Conservation (phyloP, 768 basidiomycete genomes). For the Lactarius vividus region DNA sequence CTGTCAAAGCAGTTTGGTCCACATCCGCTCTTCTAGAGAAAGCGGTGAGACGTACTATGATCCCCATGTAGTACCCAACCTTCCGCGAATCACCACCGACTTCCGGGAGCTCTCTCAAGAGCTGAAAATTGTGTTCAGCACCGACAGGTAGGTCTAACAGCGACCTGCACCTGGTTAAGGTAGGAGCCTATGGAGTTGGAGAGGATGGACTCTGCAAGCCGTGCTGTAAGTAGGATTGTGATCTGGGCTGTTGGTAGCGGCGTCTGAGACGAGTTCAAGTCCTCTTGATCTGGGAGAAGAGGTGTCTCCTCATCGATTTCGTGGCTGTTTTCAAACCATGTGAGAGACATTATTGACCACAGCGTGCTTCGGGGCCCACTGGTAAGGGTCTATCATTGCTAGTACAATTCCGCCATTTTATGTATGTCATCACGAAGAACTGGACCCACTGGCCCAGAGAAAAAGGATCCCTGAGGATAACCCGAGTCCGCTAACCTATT, state of each 20-base stretch:
- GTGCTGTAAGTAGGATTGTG: not conserved
- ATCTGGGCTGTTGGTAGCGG: not conserved
- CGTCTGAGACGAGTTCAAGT: not conserved
- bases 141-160: not conserved
- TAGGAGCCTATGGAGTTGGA: not conserved
- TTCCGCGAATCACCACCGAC: not conserved
- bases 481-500: too few species aligned
- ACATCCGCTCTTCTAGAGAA: not conserved
- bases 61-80: not conserved
- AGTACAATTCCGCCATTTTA: too few species aligned
- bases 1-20: not conserved
- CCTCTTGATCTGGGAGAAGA: not conserved
- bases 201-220: not conserved
- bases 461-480: too few species aligned
- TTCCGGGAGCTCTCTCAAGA: not conserved
- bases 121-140: not conserved
- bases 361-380: too few species aligned
- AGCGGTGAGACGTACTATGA: not conserved
- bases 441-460: too few species aligned
- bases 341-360: too few species aligned
- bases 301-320: not conserved
- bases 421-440: too few species aligned
- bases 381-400: too few species aligned
- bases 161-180: not conserved
- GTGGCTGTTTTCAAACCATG: not conserved